These are phyloP conservation scores for Cytospora chrysosperma DNA, from an alignment of 2,329 filamentous ascomycete genomes.

Conservation along the genomic window DNA sequence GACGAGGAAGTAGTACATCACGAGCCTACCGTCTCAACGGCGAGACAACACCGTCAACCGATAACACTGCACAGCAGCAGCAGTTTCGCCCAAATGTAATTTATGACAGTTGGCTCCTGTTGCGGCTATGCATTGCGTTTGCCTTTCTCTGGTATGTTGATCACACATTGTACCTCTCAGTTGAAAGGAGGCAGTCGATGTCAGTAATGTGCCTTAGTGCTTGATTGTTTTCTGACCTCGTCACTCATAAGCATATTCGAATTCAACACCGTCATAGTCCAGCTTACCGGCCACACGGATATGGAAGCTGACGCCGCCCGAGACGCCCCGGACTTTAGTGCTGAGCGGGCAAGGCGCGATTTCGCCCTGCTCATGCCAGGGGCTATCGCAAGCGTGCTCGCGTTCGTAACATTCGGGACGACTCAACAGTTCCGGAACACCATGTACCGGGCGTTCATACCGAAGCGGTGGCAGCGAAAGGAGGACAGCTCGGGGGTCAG, in stretches of 20 bases:
- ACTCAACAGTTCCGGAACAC: conserved; percentile 29
- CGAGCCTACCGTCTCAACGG: background rate
- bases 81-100: background rate
- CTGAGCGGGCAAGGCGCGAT: conserved; percentile 7
- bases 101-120: conserved; percentile 22
- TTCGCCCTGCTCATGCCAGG: conserved; percentile 25
- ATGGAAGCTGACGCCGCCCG: conserved; percentile 38
- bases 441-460: conserved; percentile 26
- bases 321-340: conserved; percentile 16
- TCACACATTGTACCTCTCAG: background rate
- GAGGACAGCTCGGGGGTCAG: background rate
- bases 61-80: background rate
- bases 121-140: conserved; percentile 21
- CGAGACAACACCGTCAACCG: background rate
- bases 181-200: too few species aligned
- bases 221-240: background rate
- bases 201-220: too few species aligned
- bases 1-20: background rate
- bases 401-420: conserved; percentile 31
- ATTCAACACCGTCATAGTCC: conserved; percentile 15
- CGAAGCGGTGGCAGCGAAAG: conserved; percentile 1
- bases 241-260: conserved; percentile 14
- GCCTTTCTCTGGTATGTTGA: conserved; percentile 16
- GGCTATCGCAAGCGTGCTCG: conserved; percentile 28
- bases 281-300: conserved; percentile 2